phyloP scores from a whole-genome alignment of 306 rosid genomes.

The Ormosia emarginata region DNA sequence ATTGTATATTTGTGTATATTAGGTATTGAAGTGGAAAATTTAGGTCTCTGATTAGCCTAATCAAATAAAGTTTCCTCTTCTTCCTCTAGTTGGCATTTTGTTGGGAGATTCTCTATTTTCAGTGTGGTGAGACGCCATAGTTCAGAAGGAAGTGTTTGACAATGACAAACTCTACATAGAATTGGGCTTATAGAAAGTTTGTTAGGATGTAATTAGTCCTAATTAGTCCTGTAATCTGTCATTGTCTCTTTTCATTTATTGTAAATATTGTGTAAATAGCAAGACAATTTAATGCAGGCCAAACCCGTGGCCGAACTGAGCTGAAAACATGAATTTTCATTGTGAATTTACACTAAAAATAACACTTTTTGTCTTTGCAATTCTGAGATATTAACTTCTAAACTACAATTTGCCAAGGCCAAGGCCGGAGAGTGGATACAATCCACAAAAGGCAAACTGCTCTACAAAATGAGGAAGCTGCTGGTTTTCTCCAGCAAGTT shows the following conservation, averaged over 20 bases:
- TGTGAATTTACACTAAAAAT: background rate
- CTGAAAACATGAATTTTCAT: background rate
- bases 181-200: too few species aligned
- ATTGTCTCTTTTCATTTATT: too few species aligned
- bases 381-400: background rate
- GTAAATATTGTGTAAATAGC: background rate
- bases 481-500: conserved; percentile 59
- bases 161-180: too few species aligned
- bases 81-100: too few species aligned
- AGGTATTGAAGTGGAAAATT: conserved; percentile 28
- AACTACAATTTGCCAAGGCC: conserved; percentile 9
- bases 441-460: conserved; percentile 31
- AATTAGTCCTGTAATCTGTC: too few species aligned
- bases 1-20: conserved; percentile 29
- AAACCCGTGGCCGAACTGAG: conserved; percentile 28
- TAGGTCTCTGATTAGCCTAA: conserved; percentile 28
- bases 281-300: conserved; percentile 39
- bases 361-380: background rate
- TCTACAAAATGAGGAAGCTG: conserved; percentile 34
- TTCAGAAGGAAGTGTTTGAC: too few species aligned
- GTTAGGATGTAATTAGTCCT: too few species aligned
- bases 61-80: conserved; percentile 24
- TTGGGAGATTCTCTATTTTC: too few species aligned
- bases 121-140: too few species aligned
- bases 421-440: conserved; percentile 27